A percentile compares a stretch with the other conserved stretches of the same genome.
Conservation (phyloP, 495 filamentous ascomycete genomes). For the Aspergillus hancockii region DNA sequence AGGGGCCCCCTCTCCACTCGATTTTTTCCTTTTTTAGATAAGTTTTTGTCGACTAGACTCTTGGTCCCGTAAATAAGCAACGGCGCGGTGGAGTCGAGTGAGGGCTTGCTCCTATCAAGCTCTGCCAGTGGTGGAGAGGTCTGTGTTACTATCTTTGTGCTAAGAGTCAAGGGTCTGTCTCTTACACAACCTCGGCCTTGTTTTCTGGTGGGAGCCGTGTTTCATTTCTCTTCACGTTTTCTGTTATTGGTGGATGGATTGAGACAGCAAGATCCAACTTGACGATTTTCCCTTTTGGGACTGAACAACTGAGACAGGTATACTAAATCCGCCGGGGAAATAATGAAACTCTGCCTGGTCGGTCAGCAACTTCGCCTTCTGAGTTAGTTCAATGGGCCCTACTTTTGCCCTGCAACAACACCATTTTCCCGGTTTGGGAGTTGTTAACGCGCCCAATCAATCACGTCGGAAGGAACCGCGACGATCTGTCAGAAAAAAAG, state of each 20-base stretch:
- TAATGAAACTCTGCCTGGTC: neutral
- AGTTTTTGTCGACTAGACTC: neutral
- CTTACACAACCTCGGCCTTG: neutral
- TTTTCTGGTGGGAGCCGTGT: neutral
- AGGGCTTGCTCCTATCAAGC: neutral
- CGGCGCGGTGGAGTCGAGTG: neutral
- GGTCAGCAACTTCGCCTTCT: neutral
- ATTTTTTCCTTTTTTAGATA: neutral
- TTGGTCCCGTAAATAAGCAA: neutral
- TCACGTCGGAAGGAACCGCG: neutral
- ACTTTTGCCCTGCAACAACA: no score
- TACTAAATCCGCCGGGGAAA: no score
- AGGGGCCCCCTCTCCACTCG: neutral
- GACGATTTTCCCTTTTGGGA: no score
- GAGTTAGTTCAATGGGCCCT: no score
- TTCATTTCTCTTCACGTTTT: no score
- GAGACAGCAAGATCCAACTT: no score
- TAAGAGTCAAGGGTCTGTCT: neutral
- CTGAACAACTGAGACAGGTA: no score
- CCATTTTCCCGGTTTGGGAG: no score
- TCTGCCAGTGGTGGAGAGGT: neutral
- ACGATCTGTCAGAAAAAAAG: neutral
- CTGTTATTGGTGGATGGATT: no score
- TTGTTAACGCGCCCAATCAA: neutral
- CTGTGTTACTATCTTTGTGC: constrained; percentile 1